Percentiles rank a stretch among this genome's conserved stretches.
These are phyloP conservation scores for Aspergillus avenaceus DNA, from an alignment of 495 filamentous ascomycete species.

Conservation along the genomic window DNA sequence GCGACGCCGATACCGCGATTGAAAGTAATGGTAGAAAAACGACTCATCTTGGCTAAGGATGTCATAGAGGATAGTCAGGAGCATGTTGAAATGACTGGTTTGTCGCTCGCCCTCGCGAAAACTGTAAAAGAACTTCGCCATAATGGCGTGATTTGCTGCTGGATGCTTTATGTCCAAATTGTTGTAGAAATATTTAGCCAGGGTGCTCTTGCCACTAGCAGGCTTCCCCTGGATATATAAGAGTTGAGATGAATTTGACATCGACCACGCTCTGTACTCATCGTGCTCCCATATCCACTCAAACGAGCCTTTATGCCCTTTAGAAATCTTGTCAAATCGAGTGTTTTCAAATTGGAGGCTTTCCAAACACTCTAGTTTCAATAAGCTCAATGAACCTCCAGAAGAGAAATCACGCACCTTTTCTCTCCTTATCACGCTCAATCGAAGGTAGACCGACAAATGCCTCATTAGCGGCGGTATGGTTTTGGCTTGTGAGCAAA, in stretches of 20 bases:
- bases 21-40: slow-evolving; percentile 7
- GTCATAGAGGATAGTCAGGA: slow-evolving; percentile 5
- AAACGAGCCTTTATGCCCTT: slow-evolving; percentile 1
- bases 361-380: not conserved
- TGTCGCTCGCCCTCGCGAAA: slow-evolving; percentile 5
- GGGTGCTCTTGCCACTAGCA: slow-evolving; percentile 7
- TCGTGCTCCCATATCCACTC: slow-evolving; percentile 7
- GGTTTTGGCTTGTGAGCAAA: not conserved
- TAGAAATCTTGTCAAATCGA: slow-evolving; percentile 4
- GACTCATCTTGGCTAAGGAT: slow-evolving; percentile 1
- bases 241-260: not conserved
- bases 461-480: not conserved
- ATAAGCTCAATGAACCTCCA: not conserved
- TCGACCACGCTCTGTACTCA: not conserved
- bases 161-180: not conserved
- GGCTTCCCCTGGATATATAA: slow-evolving; percentile 9
- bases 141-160: not conserved
- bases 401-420: not conserved
- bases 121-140: slow-evolving; percentile 8
- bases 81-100: slow-evolving; percentile 8
- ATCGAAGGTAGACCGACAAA: not conserved
- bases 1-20: not conserved
- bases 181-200: slow-evolving; percentile 1
- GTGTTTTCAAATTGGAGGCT: slow-evolving; percentile 4
- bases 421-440: slow-evolving; percentile 1